A percentile compares a stretch with the other conserved stretches of the same genome.
These are phyloP conservation scores for Exobasidium cylindrosporum DNA, from an alignment of 1,284 basidiomycete species.

Conservation along the genomic window DNA sequence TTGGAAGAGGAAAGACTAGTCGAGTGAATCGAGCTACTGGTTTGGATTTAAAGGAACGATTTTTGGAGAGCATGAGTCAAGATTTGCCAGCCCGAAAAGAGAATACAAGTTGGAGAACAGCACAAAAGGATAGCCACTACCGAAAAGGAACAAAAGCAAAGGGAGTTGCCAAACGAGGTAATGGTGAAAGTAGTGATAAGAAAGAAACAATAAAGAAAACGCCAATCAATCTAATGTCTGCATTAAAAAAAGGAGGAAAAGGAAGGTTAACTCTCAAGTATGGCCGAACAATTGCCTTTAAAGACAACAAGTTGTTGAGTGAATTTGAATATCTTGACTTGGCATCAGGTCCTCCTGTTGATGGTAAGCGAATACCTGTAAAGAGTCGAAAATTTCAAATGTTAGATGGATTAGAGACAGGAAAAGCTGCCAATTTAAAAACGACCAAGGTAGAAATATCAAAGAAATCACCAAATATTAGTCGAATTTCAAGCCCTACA, in stretches of 20 bases:
- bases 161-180: neutral
- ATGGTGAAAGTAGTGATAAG: constrained; percentile 6
- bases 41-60: constrained; percentile 56
- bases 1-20: neutral
- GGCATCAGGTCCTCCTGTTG: constrained; percentile 57
- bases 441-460: neutral
- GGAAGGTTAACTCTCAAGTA: constrained; percentile 58
- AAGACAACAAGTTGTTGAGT: constrained; percentile 57
- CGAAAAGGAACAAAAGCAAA: constrained; percentile 9
- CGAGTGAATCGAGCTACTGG: constrained; percentile 6
- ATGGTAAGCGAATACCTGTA: constrained; percentile 53
- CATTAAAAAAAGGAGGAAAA: constrained; percentile 58
- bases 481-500: neutral
- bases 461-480: neutral
- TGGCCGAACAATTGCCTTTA: constrained; percentile 58
- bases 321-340: constrained; percentile 59
- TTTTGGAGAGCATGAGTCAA: constrained; percentile 59
- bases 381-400: constrained; percentile 55
- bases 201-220: constrained; percentile 14
- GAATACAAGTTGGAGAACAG: constrained; percentile 45
- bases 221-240: constrained; percentile 52
- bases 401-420: constrained; percentile 57
- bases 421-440: constrained; percentile 36
- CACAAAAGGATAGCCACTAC: constrained; percentile 45
- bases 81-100: constrained; percentile 50